phyloP scores from a whole-genome alignment of 768 basidiomycete genomes.

The Termitomyces sp. region DNA sequence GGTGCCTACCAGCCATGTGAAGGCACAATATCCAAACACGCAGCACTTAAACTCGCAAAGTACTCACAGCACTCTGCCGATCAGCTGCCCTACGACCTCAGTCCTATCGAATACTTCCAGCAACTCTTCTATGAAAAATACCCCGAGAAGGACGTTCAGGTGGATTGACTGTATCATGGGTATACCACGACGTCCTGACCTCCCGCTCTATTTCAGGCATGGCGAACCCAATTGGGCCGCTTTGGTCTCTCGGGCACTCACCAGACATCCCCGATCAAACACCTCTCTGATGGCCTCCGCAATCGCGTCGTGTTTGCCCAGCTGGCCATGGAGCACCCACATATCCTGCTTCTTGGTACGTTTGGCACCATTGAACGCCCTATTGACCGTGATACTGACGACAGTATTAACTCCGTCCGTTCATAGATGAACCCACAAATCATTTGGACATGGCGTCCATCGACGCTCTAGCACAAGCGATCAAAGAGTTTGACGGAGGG shows the following conservation, averaged over 20 bases:
- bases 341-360: slow-evolving; percentile 81
- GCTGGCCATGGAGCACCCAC: slow-evolving; percentile 95
- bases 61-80: slow-evolving; percentile 99
- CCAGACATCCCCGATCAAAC: slow-evolving; percentile 90
- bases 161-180: slow-evolving; percentile 16
- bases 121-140: slow-evolving; percentile 70
- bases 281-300: slow-evolving; percentile 92
- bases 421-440: slow-evolving; percentile 89
- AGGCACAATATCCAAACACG: slow-evolving; percentile 88
- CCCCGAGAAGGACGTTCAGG: slow-evolving; percentile 88
- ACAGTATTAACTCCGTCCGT: neutral
- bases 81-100: slow-evolving; percentile 90
- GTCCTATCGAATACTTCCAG: slow-evolving; percentile 95
- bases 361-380: slow-evolving; percentile 8
- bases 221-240: slow-evolving; percentile 91
- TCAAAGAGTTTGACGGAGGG: slow-evolving; percentile 96
- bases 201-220: slow-evolving; percentile 47
- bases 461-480: slow-evolving; percentile 90
- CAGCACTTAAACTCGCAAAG: slow-evolving; percentile 90
- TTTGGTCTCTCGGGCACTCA: slow-evolving; percentile 94
- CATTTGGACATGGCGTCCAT: slow-evolving; percentile 98
- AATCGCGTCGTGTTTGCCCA: slow-evolving; percentile 98
- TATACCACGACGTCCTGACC: neutral
- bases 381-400: neutral
- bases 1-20: slow-evolving; percentile 70